Conservation (phyloP, 345 rosid species). For the Salix exigua region DNA sequence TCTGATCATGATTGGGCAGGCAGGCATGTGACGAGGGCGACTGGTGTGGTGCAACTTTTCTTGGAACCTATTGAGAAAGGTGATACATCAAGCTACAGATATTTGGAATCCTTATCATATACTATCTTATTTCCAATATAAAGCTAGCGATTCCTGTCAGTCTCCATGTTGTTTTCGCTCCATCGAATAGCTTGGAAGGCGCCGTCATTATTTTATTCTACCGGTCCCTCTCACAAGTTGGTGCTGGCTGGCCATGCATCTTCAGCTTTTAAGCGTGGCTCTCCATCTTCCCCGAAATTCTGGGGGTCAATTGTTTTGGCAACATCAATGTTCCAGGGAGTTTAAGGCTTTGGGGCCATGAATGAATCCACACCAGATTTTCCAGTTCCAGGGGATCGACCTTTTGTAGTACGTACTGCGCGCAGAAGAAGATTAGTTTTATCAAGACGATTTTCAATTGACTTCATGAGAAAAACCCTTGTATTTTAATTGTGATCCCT, state of each 20-base stretch:
- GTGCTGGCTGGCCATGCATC: background rate
- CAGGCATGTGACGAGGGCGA: conserved; percentile 16
- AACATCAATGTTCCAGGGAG: background rate
- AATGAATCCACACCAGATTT: background rate
- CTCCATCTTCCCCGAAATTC: background rate
- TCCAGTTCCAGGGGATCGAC: too few relatives aligned
- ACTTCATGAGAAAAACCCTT: too few relatives aligned
- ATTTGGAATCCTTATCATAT: conserved; percentile 24
- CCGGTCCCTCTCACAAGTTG: conserved; percentile 28
- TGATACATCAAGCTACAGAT: conserved; percentile 6
- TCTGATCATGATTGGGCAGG: background rate
- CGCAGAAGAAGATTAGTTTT: too few relatives aligned
- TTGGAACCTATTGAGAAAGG: background rate
- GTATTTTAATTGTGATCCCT: too few relatives aligned
- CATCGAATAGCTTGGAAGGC: background rate
- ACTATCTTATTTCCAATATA: conserved; percentile 10
- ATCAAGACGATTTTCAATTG: too few relatives aligned
- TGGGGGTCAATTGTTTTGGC: background rate
- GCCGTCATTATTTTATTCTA: conserved; percentile 7
- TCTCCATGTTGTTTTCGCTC: background rate
- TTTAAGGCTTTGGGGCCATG: background rate
- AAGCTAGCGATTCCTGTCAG: background rate
- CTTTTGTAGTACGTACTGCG: too few relatives aligned
- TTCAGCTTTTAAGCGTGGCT: background rate
- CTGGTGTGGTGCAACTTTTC: background rate